Evolutionary conservation across 306 rosid genomes (phyloP).

Genomic region (Dryas octopetala): DNA sequence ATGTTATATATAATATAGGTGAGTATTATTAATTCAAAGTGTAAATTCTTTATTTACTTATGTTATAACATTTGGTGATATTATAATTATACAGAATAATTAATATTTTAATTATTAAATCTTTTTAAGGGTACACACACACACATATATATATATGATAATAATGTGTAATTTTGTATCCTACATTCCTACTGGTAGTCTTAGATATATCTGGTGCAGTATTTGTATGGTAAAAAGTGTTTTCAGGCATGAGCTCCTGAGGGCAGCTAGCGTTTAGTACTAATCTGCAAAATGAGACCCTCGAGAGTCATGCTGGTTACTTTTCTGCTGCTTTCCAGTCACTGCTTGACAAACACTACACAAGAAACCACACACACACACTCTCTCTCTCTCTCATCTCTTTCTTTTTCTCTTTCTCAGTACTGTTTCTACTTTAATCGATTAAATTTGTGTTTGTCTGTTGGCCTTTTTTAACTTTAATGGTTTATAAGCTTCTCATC

Average conservation of each 20-base stretch:
- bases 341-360: conserved; percentile 31
- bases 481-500: conserved; percentile 34
- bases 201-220: no score
- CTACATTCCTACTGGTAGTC: no score
- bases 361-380: neutral
- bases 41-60: no score
- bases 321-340: conserved; percentile 31
- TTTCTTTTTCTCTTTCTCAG: conserved; percentile 2
- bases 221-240: no score
- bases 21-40: no score
- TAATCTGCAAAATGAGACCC: conserved; percentile 1
- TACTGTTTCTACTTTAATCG: conserved; percentile 18
- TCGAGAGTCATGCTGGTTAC: conserved; percentile 38
- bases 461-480: conserved; percentile 12
- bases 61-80: no score
- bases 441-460: neutral
- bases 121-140: no score
- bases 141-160: no score
- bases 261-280: neutral
- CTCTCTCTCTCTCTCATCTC: neutral
- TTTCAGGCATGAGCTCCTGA: neutral
- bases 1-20: no score
- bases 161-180: no score
- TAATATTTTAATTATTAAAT: no score
- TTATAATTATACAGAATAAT: no score